phyloP scores from a whole-genome alignment of 1,284 basidiomycete genomes.

The Cryptococcus maquisensis region DNA sequence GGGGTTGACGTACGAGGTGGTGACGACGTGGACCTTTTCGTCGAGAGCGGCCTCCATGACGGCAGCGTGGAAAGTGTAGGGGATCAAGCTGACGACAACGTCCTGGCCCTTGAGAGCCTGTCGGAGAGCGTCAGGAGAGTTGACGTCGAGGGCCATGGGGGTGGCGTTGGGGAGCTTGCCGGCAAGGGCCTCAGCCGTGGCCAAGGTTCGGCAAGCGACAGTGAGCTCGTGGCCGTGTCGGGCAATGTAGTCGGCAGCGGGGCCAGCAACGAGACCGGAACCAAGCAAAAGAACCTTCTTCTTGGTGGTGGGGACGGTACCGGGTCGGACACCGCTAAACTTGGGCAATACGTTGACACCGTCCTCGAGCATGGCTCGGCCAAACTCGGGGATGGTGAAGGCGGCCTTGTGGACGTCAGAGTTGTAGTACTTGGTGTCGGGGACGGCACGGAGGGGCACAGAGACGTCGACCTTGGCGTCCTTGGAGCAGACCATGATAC shows the following conservation, averaged over 20 bases:
- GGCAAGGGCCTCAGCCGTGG: constrained; percentile 65
- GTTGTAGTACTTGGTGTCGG: constrained; percentile 81
- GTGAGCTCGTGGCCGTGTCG: constrained; percentile 81
- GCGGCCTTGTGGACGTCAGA: constrained; percentile 73
- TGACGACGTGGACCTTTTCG: constrained; percentile 85
- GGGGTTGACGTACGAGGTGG: constrained; percentile 88
- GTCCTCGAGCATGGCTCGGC: constrained; percentile 67
- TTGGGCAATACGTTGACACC: constrained; percentile 64
- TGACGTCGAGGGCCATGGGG: constrained; percentile 80
- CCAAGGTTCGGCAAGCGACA: constrained; percentile 79
- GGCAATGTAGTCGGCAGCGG: constrained; percentile 88
- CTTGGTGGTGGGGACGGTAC: constrained; percentile 46
- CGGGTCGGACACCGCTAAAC: constrained; percentile 57
- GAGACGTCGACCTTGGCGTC: constrained; percentile 65
- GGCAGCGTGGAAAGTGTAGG: constrained; percentile 84
- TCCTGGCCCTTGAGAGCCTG: constrained; percentile 78
- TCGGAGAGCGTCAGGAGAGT: constrained; percentile 67
- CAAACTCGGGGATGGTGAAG: constrained; percentile 87
- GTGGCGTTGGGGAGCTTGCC: constrained; percentile 66
- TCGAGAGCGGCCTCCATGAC: constrained; percentile 96
- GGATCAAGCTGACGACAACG: constrained; percentile 93
- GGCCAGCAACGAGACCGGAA: constrained; percentile 90
- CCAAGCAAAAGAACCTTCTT: constrained; percentile 88
- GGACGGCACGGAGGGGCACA: constrained; percentile 65
- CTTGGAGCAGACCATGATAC: constrained; percentile 88